Evolutionary conservation across 306 rosid genomes (phyloP).

Genomic region (Quercus mongolica): DNA sequence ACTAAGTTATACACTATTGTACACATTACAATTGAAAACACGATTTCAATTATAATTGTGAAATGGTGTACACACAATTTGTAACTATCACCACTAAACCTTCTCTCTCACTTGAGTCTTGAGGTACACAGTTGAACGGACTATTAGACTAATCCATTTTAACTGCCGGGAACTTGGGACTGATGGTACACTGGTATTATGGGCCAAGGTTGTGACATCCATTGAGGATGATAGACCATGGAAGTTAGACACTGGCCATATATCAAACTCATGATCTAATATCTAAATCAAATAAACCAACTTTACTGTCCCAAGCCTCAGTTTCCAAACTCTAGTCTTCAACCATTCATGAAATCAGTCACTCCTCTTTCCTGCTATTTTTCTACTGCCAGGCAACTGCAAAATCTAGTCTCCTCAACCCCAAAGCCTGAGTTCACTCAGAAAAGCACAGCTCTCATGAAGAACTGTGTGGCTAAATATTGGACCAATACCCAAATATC

Average conservation of each 20-base stretch:
- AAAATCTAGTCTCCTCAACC: slow-evolving; percentile 27
- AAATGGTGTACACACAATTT: no score
- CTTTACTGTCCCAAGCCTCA: neutral
- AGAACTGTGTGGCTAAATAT: slow-evolving; percentile 30
- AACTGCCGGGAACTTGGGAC: no score
- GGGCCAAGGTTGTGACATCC: neutral
- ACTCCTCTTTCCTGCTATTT: slow-evolving; percentile 21
- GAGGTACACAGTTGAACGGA: no score
- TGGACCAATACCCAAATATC: slow-evolving; percentile 53
- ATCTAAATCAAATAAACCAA: neutral
- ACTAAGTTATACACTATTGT: no score
- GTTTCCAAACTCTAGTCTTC: neutral
- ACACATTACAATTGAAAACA: no score
- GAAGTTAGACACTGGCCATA: neutral
- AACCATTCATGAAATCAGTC: slow-evolving; percentile 41
- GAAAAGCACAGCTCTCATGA: slow-evolving; percentile 15
- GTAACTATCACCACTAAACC: no score
- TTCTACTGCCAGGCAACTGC: slow-evolving; percentile 16
- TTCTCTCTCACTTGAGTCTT: no score
- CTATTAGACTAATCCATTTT: neutral
- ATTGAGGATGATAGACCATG: neutral
- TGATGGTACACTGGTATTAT: neutral
- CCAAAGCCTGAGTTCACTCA: slow-evolving; percentile 1
- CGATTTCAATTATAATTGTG: no score
- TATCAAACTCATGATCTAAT: neutral